Evolutionary conservation across 192 early-diverging fungal species (phyloP).

Genomic region (Coemansia sp.): DNA sequence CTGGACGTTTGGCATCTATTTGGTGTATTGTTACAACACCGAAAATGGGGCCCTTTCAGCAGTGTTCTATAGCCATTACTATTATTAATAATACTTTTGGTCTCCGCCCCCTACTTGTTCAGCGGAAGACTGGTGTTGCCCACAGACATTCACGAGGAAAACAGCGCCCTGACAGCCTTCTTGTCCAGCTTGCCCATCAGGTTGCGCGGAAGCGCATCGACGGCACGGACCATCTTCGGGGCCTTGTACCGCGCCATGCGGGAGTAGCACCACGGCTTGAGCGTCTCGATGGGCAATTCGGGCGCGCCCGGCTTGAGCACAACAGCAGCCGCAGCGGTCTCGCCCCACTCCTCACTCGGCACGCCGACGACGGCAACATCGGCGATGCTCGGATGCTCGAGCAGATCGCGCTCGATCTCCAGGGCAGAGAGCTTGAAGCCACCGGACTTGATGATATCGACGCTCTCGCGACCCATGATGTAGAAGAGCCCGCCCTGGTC

Average conservation of each 20-base stretch:
- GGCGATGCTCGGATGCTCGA: slow-evolving; percentile 59
- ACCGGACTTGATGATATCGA: slow-evolving; percentile 88
- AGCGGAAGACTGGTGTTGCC: no score
- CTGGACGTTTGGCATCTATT: no score
- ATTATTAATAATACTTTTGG: no score
- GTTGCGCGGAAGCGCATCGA: slow-evolving; percentile 72
- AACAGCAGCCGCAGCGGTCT: slow-evolving; percentile 69
- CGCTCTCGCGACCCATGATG: slow-evolving; percentile 78
- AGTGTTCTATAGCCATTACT: no score
- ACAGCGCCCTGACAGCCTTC: slow-evolving; percentile 65
- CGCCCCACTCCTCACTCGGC: slow-evolving; percentile 75
- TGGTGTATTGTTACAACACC: no score
- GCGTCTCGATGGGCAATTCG: slow-evolving; percentile 23
- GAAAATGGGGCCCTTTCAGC: no score
- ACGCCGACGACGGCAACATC: slow-evolving; percentile 79
- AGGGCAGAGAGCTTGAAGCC: slow-evolving; percentile 85
- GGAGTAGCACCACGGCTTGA: slow-evolving; percentile 59
- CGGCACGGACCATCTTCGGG: slow-evolving; percentile 57
- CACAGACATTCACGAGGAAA: slow-evolving; percentile 12
- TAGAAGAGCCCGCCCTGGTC: slow-evolving; percentile 60
- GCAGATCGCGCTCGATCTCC: slow-evolving; percentile 80
- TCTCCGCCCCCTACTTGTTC: no score
- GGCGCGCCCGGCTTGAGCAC: slow-evolving; percentile 39
- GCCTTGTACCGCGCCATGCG: slow-evolving; percentile 78
- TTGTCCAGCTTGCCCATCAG: slow-evolving; percentile 91